A percentile compares a stretch with the other conserved stretches of the same genome.
These are phyloP conservation scores for Xerocomus brunneocitrinus DNA, from an alignment of 768 basidiomycete genomes.

Conservation along the genomic window DNA sequence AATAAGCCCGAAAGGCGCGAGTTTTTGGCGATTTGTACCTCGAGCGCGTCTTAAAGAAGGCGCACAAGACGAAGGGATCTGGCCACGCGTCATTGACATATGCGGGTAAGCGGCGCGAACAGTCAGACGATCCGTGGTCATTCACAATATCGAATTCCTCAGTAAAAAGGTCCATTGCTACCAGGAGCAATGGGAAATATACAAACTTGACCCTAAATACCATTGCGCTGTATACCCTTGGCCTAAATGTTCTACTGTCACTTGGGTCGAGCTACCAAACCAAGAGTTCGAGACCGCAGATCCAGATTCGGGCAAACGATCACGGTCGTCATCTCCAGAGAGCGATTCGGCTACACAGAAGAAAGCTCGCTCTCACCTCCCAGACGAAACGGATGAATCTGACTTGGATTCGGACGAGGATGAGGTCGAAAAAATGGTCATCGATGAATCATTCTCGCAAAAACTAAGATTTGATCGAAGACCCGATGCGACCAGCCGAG, in stretches of 20 bases:
- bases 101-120: constrained; percentile 53
- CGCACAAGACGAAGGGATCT: constrained; percentile 60
- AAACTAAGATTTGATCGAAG: constrained; percentile 12
- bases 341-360: constrained; percentile 16
- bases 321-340: constrained; percentile 25
- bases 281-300: constrained; percentile 6
- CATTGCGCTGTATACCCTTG: constrained; percentile 52
- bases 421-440: constrained; percentile 50
- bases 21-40: constrained; percentile 76
- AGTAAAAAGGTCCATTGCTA: constrained; percentile 50
- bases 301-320: constrained; percentile 25
- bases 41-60: constrained; percentile 55
- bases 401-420: constrained; percentile 37
- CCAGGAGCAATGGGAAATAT: constrained; percentile 83
- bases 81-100: constrained; percentile 63
- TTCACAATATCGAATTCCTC: constrained; percentile 12
- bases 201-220: constrained; percentile 76
- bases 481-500: constrained; percentile 26
- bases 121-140: constrained; percentile 1
- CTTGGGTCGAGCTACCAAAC: constrained; percentile 13
- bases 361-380: constrained; percentile 23
- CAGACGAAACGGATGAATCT: constrained; percentile 18
- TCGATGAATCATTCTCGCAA: constrained; percentile 32
- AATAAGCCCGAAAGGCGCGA: constrained; percentile 48
- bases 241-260: constrained; percentile 32